These are phyloP conservation scores for Torulaspora pretoriensis DNA, from an alignment of 1,139 yeast genomes.

Conservation along the genomic window DNA sequence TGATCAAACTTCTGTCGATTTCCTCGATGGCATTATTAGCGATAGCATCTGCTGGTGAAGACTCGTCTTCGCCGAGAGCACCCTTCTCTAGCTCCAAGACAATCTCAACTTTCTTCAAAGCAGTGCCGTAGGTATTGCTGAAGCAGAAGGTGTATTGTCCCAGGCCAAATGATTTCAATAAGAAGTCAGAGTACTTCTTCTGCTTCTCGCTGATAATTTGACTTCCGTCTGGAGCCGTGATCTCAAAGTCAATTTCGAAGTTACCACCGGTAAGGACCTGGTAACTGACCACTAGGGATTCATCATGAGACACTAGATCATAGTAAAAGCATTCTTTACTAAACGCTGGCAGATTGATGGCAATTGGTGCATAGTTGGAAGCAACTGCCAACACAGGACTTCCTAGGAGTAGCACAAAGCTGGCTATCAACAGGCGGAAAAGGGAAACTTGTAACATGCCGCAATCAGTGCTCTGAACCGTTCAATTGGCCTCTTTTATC, in stretches of 20 bases:
- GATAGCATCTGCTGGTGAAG: conserved; percentile 49
- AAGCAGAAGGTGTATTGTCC: conserved; percentile 70
- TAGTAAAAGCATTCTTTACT: conserved; percentile 42
- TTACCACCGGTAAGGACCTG: conserved; percentile 63
- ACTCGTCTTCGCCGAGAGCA: conserved; percentile 47
- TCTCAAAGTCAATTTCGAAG: conserved; percentile 61
- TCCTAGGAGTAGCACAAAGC: conserved; percentile 3
- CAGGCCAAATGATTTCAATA: conserved; percentile 46
- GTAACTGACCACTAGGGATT: conserved; percentile 40
- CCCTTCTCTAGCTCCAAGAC: conserved; percentile 53
- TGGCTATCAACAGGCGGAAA: conserved; percentile 4
- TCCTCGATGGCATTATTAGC: conserved; percentile 55
- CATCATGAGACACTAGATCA: conserved; percentile 36
- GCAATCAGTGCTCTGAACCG: not conserved
- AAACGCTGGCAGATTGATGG: conserved; percentile 39
- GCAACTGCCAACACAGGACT: conserved; percentile 18
- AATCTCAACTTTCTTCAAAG: conserved; percentile 61
- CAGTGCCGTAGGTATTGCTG: conserved; percentile 61
- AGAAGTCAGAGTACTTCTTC: conserved; percentile 58
- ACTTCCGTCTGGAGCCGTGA: conserved; percentile 57
- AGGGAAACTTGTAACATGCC: conserved; percentile 6
- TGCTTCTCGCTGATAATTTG: conserved; percentile 49
- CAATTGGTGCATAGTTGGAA: conserved; percentile 36
- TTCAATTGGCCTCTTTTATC: not conserved
- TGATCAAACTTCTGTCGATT: conserved; percentile 57